phyloP scores from a whole-genome alignment of 2,329 filamentous ascomycete genomes.

The Colletotrichum sp. region DNA sequence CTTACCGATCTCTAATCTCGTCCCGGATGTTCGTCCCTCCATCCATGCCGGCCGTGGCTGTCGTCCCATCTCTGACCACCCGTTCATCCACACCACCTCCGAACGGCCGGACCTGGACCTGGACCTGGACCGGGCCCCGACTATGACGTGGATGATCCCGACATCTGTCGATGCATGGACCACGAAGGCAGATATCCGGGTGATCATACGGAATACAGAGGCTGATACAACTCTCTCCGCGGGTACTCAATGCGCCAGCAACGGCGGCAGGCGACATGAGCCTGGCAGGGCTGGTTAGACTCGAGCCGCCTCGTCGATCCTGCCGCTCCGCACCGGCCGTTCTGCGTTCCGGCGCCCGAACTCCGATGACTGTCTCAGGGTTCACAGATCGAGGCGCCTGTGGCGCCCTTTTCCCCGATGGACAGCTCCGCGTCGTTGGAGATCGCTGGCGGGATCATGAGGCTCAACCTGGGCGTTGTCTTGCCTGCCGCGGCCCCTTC shows the following conservation, averaged over 20 bases:
- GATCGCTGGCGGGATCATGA: neutral
- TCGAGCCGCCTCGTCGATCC: neutral
- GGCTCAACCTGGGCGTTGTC: neutral
- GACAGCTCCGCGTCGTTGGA: neutral
- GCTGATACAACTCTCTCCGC: neutral
- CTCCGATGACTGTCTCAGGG: neutral
- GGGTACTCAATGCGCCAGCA: neutral
- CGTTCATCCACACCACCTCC: neutral
- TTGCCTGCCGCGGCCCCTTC: neutral
- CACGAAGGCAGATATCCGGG: neutral
- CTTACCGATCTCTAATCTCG: neutral
- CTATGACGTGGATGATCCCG: neutral
- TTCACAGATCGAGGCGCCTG: neutral
- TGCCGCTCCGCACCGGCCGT: neutral
- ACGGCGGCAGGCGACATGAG: neutral
- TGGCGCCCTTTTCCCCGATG: neutral
- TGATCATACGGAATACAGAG: neutral
- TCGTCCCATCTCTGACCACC: neutral
- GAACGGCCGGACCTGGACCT: neutral
- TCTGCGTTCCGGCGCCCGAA: neutral
- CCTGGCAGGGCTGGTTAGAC: neutral
- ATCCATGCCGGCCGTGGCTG: neutral
- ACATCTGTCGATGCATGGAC: neutral
- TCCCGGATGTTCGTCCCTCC: neutral
- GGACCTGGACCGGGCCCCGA: neutral